Conservation (phyloP, 2,329 filamentous ascomycete genomes). For the Penicillium sp. region DNA sequence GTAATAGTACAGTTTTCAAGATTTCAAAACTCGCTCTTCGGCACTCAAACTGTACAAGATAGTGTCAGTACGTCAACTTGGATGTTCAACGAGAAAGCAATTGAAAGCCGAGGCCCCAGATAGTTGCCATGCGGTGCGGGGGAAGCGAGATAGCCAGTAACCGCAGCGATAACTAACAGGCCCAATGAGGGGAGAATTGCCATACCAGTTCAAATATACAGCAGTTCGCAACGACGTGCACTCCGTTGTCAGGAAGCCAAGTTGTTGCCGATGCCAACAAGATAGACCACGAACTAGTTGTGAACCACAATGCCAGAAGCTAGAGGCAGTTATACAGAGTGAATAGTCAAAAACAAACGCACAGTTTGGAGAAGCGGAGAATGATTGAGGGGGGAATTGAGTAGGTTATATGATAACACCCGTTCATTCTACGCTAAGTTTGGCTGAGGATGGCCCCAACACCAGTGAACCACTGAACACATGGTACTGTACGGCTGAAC, state of each 20-base stretch:
- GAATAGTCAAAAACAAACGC: neutral
- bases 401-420: slow-evolving; percentile 22
- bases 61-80: neutral
- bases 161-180: neutral
- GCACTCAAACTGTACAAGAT: neutral
- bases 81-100: neutral
- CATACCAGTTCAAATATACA: slow-evolving; percentile 12
- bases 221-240: neutral
- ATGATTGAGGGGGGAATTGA: slow-evolving; percentile 15
- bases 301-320: neutral
- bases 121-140: slow-evolving; percentile 1
- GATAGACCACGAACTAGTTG: too few species aligned
- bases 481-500: slow-evolving; percentile 19
- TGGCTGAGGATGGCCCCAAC: neutral
- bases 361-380: slow-evolving; percentile 11
- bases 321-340: neutral
- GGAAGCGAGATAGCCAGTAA: neutral
- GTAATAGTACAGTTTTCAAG: slow-evolving; percentile 9
- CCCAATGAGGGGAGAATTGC: neutral
- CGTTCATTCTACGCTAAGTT: neutral
- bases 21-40: neutral
- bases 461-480: neutral
- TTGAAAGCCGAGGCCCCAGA: neutral
- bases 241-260: neutral
- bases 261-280: neutral